Conservation (phyloP, 164 flowering plant species). For the Magnolia kwangsiensis region DNA sequence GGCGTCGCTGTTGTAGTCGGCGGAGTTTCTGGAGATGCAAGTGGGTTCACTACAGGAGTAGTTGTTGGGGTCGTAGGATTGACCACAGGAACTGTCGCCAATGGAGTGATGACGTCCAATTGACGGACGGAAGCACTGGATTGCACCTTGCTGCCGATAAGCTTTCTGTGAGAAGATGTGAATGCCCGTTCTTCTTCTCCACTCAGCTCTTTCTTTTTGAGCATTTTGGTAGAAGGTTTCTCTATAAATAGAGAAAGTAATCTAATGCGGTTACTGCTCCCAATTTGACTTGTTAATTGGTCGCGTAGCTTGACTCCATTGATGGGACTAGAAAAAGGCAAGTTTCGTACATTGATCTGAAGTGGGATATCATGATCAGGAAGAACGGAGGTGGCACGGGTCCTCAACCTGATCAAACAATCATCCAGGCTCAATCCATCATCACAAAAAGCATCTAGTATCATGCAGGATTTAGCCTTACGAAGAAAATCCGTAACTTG, state of each 20-base stretch:
- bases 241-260: slow-evolving; percentile 16
- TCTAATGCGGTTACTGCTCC: slow-evolving; percentile 1
- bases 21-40: slow-evolving; percentile 13
- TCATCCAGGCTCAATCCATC: neutral
- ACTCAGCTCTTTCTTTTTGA: neutral
- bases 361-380: slow-evolving; percentile 1
- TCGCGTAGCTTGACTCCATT: neutral
- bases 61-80: slow-evolving; percentile 34
- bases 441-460: neutral
- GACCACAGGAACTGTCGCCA: slow-evolving; percentile 43
- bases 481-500: slow-evolving; percentile 7
- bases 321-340: neutral
- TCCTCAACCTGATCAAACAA: slow-evolving; percentile 1
- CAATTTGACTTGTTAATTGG: neutral
- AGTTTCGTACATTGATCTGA: neutral
- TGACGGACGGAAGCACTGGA: slow-evolving; percentile 19
- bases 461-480: neutral
- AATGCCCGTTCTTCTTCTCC: neutral
- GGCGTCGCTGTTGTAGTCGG: slow-evolving; percentile 21
- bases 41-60: slow-evolving; percentile 14
- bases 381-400: slow-evolving; percentile 2
- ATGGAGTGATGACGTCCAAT: slow-evolving; percentile 40
- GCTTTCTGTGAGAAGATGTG: slow-evolving; percentile 12
- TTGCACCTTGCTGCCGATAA: slow-evolving; percentile 2
- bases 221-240: slow-evolving; percentile 24